Evolutionary conservation across 139 green algal genomes (phyloP), one percentile per base, ranked within the genome.

Genomic region (Haematococcus sp.): DNA sequence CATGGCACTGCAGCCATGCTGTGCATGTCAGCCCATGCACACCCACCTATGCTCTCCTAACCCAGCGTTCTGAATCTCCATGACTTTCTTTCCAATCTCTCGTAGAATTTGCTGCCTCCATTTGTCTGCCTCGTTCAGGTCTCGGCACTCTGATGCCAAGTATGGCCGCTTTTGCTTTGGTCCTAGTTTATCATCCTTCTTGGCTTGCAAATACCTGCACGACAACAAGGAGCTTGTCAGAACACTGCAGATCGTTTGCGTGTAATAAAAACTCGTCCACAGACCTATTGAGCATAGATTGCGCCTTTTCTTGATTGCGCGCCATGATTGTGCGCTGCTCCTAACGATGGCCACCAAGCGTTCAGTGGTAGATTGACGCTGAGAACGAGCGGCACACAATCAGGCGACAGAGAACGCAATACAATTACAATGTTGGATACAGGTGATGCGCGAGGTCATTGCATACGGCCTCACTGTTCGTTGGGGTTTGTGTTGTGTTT

Each of bases 41-140:
- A 13, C 77, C 54, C 66, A 94, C 87, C 89, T 88, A 77, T 98
- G 90, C 77, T 99, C 96, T 0, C 96, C 96, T 20, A 99, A 83
- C 0, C 91, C 96, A 33, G 91, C 93, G 77, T 99, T 99, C 81
- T 99, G 96, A n/a, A 99, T 99, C 66, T 99, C 95, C 90, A 97
- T 97, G 19, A 99, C 96, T 76, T 98, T 98, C 44, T 84, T 80
- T 1, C 94, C 95, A 43, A 99, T 94, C 40, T 99, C 96, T 5
- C 93, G 75, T 30, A 99, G 79, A 46, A 99, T 96, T 65, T 99
- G 93, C 71, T 96, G 89, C 46, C 96, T 81, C 94, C 95, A 99
- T 71, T 90, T 94, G 85, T 99, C 96, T 13, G 94, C 94, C 67
- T 98, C 90, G 51, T 92, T 86, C 20, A 99, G 65, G 79, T 98